A percentile compares a stretch with the other conserved stretches of the same genome.
Conservation (phyloP, 2,329 filamentous ascomycete species). For the Scedosporium minutisporum region DNA sequence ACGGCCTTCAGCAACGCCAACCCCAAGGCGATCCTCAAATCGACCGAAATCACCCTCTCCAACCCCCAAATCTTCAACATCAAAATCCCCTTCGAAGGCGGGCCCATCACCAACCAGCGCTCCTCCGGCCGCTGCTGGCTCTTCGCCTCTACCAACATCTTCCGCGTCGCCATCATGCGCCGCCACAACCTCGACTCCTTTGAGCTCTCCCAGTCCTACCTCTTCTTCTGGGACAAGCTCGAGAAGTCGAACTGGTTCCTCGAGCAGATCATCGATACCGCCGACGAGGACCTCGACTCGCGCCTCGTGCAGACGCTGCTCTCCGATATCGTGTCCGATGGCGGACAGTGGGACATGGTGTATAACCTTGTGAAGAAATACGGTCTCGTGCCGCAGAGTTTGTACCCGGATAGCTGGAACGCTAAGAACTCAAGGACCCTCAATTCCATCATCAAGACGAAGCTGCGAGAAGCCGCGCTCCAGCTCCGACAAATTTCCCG, state of each 20-base stretch:
- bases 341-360: conserved; percentile 90
- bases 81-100: conserved; percentile 71
- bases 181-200: conserved; percentile 68
- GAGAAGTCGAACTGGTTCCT: conserved; percentile 88
- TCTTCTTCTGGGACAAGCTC: conserved; percentile 92
- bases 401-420: conserved; percentile 79
- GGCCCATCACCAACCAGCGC: conserved; percentile 76
- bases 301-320: conserved; percentile 64
- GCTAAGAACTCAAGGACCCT: conserved; percentile 61
- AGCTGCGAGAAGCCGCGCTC: conserved; percentile 79
- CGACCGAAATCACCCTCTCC: conserved; percentile 49
- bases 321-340: conserved; percentile 61
- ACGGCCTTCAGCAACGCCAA: conserved; percentile 61
- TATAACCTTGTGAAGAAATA: conserved; percentile 80
- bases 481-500: conserved; percentile 48
- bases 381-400: conserved; percentile 69
- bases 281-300: conserved; percentile 58
- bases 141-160: conserved; percentile 85
- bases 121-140: conserved; percentile 82
- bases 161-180: conserved; percentile 81
- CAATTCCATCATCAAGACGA: conserved; percentile 68
- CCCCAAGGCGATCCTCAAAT: conserved; percentile 56
- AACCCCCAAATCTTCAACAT: conserved; percentile 78
- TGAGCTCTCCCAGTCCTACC: conserved; percentile 77
- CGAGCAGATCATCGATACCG: conserved; percentile 71